A percentile compares a stretch with the other conserved stretches of the same genome.
These are phyloP conservation scores for Paramecium biaurelia DNA, from an alignment of 73 alveolate genomes.

Conservation along the genomic window DNA sequence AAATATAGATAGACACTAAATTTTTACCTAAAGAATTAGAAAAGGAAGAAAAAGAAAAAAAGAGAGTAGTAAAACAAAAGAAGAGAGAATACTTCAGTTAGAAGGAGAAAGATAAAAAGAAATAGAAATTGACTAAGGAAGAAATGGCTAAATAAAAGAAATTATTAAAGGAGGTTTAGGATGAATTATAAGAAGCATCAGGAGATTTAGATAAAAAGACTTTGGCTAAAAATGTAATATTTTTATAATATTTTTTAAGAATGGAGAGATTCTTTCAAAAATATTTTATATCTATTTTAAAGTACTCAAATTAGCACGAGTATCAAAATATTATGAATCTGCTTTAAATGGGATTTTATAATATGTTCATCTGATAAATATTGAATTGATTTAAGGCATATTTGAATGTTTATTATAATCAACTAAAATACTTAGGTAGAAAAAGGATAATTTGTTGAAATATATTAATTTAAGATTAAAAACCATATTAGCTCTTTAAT, in stretches of 20 bases:
- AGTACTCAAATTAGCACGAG: neutral
- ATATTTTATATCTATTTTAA: neutral
- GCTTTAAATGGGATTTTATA: neutral
- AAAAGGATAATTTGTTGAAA: neutral
- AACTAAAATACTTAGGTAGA: neutral
- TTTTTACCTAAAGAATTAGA: neutral
- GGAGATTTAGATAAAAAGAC: constrained; percentile 31
- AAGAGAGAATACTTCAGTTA: neutral
- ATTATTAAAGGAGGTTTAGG: neutral
- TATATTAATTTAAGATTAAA: neutral
- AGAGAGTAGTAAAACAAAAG: neutral
- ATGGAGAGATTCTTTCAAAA: constrained; percentile 16
- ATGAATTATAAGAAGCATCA: neutral
- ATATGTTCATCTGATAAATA: neutral
- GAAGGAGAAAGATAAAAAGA: constrained; percentile 19
- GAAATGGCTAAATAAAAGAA: constrained; percentile 13
- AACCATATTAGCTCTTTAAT: neutral
- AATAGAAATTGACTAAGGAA: neutral
- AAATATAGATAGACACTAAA: neutral
- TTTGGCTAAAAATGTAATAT: neutral
- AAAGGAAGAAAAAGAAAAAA: neutral
- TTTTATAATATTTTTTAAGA: neutral
- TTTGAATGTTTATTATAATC: neutral
- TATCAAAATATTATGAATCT: neutral
- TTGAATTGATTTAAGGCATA: neutral